Percentiles rank a stretch among this genome's conserved stretches.
These are phyloP conservation scores for Acarospora socialis DNA, from an alignment of 2,329 filamentous ascomycete genomes.

Conservation along the genomic window DNA sequence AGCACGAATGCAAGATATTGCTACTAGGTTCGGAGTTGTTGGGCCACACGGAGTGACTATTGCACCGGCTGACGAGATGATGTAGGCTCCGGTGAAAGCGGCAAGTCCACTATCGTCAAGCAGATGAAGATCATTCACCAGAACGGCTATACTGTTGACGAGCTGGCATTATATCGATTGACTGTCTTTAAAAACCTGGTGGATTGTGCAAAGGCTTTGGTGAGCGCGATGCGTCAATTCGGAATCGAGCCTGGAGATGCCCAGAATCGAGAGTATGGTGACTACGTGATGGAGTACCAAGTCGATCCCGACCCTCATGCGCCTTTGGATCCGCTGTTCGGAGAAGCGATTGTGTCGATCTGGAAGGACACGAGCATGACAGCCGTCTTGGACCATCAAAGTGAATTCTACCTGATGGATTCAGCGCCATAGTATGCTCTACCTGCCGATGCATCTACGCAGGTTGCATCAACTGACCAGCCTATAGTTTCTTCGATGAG, in stretches of 20 bases:
- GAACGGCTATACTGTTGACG: constrained; percentile 90
- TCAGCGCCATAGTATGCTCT: constrained; percentile 82
- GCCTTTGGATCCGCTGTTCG: constrained; percentile 65
- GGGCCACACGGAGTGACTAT: constrained; percentile 4
- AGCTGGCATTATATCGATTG: constrained; percentile 82
- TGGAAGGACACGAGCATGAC: constrained; percentile 83
- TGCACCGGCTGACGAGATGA: constrained; percentile 7
- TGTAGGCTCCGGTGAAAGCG: constrained; percentile 89
- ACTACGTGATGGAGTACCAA: constrained; percentile 74
- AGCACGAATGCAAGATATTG: constrained; percentile 97
- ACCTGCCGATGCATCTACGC: not conserved
- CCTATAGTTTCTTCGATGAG: constrained; percentile 81
- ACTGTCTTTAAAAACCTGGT: constrained; percentile 98
- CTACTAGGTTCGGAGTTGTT: constrained; percentile 59
- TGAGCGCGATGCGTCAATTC: constrained; percentile 84
- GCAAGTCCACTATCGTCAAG: constrained; percentile 98
- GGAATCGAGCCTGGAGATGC: constrained; percentile 62
- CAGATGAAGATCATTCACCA: constrained; percentile 99
- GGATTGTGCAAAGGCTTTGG: constrained; percentile 89
- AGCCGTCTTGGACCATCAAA: constrained; percentile 78
- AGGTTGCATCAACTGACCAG: constrained; percentile 16
- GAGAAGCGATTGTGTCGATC: constrained; percentile 67
- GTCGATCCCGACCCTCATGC: constrained; percentile 83
- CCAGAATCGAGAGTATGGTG: constrained; percentile 57
- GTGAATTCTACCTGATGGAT: constrained; percentile 98